Evolutionary conservation across 768 basidiomycete species (phyloP), one percentile per base, ranked within the genome.

Genomic region (Dentipellis fragilis): DNA sequence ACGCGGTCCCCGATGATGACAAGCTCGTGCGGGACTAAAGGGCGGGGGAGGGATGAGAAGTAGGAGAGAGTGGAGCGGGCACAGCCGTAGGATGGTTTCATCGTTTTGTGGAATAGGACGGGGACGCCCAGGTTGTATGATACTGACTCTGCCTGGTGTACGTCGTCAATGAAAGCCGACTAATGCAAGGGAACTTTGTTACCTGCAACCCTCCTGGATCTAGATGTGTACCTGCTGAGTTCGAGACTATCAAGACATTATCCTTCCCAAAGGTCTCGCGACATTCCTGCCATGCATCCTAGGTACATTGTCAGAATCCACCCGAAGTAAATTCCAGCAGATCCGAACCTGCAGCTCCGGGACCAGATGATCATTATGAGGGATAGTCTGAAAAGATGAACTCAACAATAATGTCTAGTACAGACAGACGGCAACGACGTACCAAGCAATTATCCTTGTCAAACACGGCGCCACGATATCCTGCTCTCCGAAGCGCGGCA

Each of bases 371-470:
- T 98, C 95, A 48, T 76, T 68, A 65, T 89, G 71, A 0, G 95
- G 95, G 35, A 83, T 66, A 2, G 95, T 95, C 95, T 96, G 49
- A 22, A 29, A 5, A 21, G n/a, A 14, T 21, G 2, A 9, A 2
- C 22, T 22, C 56, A 19, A 29, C 36, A 36, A 54, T 52, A 10
- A 63, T 10, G 19, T 11, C 22, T 34, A 10, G 10, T 17, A 1
- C 36, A 14, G 35, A 14, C 29, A 7, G 6, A 34, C 8, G 1
- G 37, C 49, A 49, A 4, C 16, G 3, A 72, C 86, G 29, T 60
- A 91, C 95, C 61, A 98, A 71, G 65, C 95, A 98, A 63, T 99
- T 98, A 66, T 99, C 95, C 71, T 98, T 97, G 77, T 98, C 95
- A 62, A 98, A 87, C 1, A 99, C 83, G 3, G 87, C 89, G n/a